Evolutionary conservation across 1,284 basidiomycete species (phyloP).

Genomic region (Mycena sp.): DNA sequence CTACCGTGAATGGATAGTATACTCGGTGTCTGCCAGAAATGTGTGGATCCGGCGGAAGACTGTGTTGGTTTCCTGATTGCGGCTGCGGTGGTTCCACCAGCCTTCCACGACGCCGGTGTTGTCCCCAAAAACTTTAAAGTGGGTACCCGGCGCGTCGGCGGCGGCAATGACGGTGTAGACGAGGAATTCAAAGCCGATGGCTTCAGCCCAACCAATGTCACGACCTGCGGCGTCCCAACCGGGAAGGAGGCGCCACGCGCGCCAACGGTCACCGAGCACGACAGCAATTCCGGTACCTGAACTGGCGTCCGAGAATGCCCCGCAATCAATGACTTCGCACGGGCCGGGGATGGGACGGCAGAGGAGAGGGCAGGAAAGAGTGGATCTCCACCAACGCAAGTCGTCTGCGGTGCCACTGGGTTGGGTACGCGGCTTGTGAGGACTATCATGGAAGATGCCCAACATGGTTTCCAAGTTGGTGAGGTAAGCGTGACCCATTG

Average conservation of each 20-base stretch:
- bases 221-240: conserved; percentile 41
- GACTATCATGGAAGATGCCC: too few species aligned
- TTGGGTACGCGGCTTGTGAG: conserved; percentile 9
- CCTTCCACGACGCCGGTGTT: conserved; percentile 51
- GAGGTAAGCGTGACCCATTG: conserved; percentile 16
- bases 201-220: conserved; percentile 49
- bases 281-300: conserved; percentile 49
- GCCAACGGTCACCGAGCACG: conserved; percentile 45
- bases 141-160: background rate
- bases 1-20: conserved; percentile 6
- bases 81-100: conserved; percentile 47
- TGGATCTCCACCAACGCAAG: conserved; percentile 1
- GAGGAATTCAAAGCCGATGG: conserved; percentile 49
- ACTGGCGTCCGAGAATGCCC: conserved; percentile 55
- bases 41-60: conserved; percentile 38
- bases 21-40: background rate
- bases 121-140: conserved; percentile 46
- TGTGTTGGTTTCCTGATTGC: conserved; percentile 37
- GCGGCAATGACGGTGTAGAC: conserved; percentile 33
- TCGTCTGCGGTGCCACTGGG: background rate
- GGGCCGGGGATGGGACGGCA: conserved; percentile 10
- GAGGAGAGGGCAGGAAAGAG: background rate
- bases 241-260: conserved; percentile 46
- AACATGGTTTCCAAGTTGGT: conserved; percentile 22
- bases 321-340: conserved; percentile 30